These are phyloP conservation scores for Penicillium silybi DNA, from an alignment of 495 filamentous ascomycete species.

Conservation along the genomic window DNA sequence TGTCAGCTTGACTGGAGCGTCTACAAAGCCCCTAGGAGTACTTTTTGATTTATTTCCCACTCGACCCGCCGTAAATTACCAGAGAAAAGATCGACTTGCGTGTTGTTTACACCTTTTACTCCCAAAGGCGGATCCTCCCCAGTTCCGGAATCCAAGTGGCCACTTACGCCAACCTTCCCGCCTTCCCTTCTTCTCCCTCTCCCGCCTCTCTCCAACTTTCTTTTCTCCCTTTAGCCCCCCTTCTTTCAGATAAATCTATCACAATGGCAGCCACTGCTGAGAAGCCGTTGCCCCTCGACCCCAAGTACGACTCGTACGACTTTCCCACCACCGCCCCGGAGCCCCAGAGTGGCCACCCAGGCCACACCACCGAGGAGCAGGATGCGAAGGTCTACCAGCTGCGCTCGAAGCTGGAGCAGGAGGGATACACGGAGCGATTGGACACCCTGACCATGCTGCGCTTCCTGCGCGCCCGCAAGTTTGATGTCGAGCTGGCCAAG, in stretches of 20 bases:
- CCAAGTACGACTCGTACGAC: slow-evolving; percentile 96
- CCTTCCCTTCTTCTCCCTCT: slow-evolving; percentile 17
- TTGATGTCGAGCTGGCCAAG: slow-evolving; percentile 79
- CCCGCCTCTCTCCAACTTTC: slow-evolving; percentile 9
- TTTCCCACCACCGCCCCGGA: slow-evolving; percentile 76
- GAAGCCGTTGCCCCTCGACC: slow-evolving; percentile 56
- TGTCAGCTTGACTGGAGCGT: not conserved
- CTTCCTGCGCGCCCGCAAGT: slow-evolving; percentile 92
- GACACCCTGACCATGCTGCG: slow-evolving; percentile 89
- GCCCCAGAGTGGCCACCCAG: slow-evolving; percentile 73
- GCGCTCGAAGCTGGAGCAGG: slow-evolving; percentile 75
- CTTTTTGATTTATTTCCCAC: not conserved
- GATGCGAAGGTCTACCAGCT: slow-evolving; percentile 87
- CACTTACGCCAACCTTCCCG: slow-evolving; percentile 20
- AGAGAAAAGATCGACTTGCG: not conserved
- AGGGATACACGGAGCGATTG: slow-evolving; percentile 77
- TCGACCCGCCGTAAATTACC: not conserved
- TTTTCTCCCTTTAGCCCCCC: slow-evolving; percentile 8
- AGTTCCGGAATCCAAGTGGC: slow-evolving; percentile 11
- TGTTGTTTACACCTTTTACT: not conserved
- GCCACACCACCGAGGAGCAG: slow-evolving; percentile 81
- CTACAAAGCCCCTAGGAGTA: not conserved
- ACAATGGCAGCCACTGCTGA: slow-evolving; percentile 41
- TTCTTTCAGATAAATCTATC: slow-evolving; percentile 6
- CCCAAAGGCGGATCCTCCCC: not conserved